Base-by-base conservation (phyloP, 345 rosid species). In the Aurinia saxatilis region DNA sequence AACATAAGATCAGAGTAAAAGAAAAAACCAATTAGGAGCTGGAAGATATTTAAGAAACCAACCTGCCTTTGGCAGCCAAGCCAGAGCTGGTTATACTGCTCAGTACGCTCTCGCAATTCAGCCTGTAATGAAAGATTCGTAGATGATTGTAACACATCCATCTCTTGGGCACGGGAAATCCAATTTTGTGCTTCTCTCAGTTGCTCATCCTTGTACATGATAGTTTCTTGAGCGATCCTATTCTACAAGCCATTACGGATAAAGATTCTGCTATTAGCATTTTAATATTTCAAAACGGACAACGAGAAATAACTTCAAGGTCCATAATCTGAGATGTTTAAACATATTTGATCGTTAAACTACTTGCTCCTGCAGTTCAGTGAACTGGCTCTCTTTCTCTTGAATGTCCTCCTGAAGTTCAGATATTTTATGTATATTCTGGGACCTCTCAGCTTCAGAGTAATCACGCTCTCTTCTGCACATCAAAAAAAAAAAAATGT, bases 391-490 rank as follows among this genome's bases (percentile, higher is more conserved):
- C 63, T 90, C 97, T 74, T 87, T 90, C 59, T 93, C 97, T 76
- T 87, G 97, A 65, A 82, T 55, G 65, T 78, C 96, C 61, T 93
- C 99, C 72, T 90, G 97, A 63, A 90, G 82, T 38, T 93, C 97
- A 42, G 74, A 88, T 40, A 93, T 74, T 72, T 93, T 83, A 45
- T 90, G 86, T 47, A 83, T 60, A 50, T 81, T 95, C 39, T 90
- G 97, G 19, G 81, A 78, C 76, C 90, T 84, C 78, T 93, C 99
- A 72, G 90, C 95, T 65, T 90, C 99, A 54, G 95, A 82, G 73
- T 85, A 97, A 79, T 93, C 99, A 75, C 86, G 97, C 77, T 93
- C 97, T 72, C 95, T 86, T 77, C 99, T 93, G 90, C 75, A 78
- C 13, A 64, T 19, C 6, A 14, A 55, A 16, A 31, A 54, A 29